phyloP scores from a whole-genome alignment of 164 flowering plant genomes.

The Nymphaea thermarum region DNA sequence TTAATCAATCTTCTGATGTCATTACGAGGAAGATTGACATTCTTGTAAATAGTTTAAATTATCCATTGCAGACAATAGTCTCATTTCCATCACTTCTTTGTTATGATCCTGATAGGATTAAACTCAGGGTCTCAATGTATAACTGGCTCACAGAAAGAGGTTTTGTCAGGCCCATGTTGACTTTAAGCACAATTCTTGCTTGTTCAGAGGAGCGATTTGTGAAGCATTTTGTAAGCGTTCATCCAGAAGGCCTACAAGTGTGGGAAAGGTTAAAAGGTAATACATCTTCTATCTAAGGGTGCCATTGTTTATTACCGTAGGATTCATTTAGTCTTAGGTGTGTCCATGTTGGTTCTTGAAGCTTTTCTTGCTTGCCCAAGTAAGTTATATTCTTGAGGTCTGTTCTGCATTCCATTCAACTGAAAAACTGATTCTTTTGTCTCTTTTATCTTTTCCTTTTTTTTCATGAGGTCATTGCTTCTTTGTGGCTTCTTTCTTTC shows the following conservation, averaged over 20 bases:
- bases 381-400: no score
- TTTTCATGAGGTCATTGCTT: no score
- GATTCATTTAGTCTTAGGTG: no score
- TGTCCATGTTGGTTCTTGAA: no score
- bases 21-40: slow-evolving; percentile 39
- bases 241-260: slow-evolving; percentile 47
- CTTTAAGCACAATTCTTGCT: slow-evolving; percentile 40
- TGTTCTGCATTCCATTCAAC: no score
- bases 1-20: slow-evolving; percentile 33
- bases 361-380: no score
- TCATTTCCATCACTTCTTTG: slow-evolving; percentile 34
- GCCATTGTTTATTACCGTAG: no score
- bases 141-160: slow-evolving; percentile 51
- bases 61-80: slow-evolving; percentile 34
- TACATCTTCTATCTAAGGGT: slow-evolving; percentile 12
- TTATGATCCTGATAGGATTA: slow-evolving; percentile 31
- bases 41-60: slow-evolving; percentile 45
- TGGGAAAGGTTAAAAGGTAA: slow-evolving; percentile 41
- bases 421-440: no score
- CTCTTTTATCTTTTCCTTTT: no score
- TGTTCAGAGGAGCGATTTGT: slow-evolving; percentile 32
- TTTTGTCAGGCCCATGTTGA: slow-evolving; percentile 16
- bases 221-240: slow-evolving; percentile 31
- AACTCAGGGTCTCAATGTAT: slow-evolving; percentile 44
- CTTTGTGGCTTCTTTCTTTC: no score